Evolutionary conservation across 2,329 filamentous ascomycete species (phyloP), one percentile per base, ranked within the genome.

Genomic region (Setomelanomma holmii): DNA sequence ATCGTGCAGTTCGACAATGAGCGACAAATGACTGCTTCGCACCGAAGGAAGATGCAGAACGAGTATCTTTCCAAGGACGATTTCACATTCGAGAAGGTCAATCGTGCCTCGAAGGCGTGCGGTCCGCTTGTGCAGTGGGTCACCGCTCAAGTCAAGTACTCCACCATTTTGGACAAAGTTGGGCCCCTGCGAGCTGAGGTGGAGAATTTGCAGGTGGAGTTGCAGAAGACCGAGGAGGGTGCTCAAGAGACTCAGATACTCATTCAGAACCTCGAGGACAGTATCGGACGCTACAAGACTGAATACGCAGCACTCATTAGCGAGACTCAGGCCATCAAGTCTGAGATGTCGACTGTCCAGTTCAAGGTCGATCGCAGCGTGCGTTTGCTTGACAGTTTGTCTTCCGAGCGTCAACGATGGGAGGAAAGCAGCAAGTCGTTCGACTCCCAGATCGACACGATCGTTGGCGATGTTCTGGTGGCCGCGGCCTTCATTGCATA

Each of bases 361-460:
- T 96, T 93, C 81, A 99, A 99, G 84, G 95, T 99, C 49, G 91
- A 98, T 73, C 89, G 95, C 72, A 98, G 93, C 79, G 91, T 97
- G 57, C 89, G 92, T 68, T 83, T 99, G 41, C 87, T 99, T 17
- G 93, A 97, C 76, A 97, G 93, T 76, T 81, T 99, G 62, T 96
- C 95, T 7, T 97, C 93, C 4, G 95, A 99, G 79, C 86, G 93
- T 75, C 86, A 84, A 34, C 88, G 95, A 69, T 99, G 95, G 95
- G 95, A 99, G 71, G 91, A 93, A 68, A 93, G 93, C 64, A 99
- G 95, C 84, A 96, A 89, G 78, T 97, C 93, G 0, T 99, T 99
- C 73, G 93, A 98, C 75, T 96, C 93, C 2, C 95, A 99, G 73
- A 98, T 99, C 72, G 90, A 90, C 75, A 99, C 95, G 2, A 86